Evolutionary conservation across 202 grass and related monocot species (phyloP), one percentile per base, ranked within the genome.

Genomic region (Cymbopogon flexuosus): DNA sequence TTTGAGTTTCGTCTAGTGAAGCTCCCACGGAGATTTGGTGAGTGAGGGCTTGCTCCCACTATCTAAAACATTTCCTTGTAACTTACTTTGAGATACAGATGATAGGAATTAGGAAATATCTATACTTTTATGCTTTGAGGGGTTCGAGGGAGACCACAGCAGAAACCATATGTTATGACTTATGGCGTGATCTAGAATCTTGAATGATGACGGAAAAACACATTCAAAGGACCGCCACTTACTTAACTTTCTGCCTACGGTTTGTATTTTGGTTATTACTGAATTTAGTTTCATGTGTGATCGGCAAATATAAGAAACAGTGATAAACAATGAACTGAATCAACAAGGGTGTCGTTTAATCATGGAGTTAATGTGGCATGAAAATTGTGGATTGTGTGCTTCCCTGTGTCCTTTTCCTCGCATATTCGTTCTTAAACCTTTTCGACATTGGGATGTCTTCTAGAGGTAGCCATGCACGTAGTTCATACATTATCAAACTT

Each of bases 381-480:
- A 2, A 41, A 22, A 23, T 69, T 60, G 4, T 12, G 11, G 37
- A 67, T 74, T 67, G 63, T 27, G 8, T 76, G 54, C 73, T 81
- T 54, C 18, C 0, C 22, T 51, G 12, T 34, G 41, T 62, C 39
- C 1, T 36, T 46, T 46, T 23, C 23, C n/a, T 0, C 4, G 4
- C 60, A 62, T 35, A 78, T 65, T 21, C 0, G 5, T 64, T 46
- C 14, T 15, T 37, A 14, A 63, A 24, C 18, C 65, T 5, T 21
- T 72, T 72, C 2, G 56, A 58, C 54, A 27, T 46, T 51, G 10
- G 10, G 6, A 51, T 81, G 46, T 78, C 27, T 41, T 80, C 51
- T 70, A 45, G 37, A 70, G 56, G 69, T 76, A 63, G 43, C 70
- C 58, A 65, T 45, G 57, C 72, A 76, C 42, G 5, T 56, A 69